Percentiles rank a stretch among this genome's conserved stretches.
phyloP scores from a whole-genome alignment of 1,284 basidiomycete genomes.

The Puccinia coronata region DNA sequence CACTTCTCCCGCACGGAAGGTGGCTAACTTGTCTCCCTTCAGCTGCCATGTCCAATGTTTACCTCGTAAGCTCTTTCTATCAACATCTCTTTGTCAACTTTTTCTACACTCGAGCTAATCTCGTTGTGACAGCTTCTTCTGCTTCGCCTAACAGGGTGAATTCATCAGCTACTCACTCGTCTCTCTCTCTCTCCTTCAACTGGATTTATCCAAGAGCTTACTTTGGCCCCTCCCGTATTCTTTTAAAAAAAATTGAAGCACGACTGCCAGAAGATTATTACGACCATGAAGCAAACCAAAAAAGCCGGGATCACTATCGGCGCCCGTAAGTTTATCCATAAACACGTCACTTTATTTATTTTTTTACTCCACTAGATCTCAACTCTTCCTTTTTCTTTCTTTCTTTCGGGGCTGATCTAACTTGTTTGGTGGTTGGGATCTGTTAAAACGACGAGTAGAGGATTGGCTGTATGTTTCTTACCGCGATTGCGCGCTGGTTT shows the following conservation, averaged over 20 bases:
- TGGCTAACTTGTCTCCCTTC: conserved; percentile 12
- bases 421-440: too few relatives aligned
- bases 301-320: not conserved
- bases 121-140: not conserved
- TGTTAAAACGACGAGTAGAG: not conserved
- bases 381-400: too few relatives aligned
- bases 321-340: not conserved
- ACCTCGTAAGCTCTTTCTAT: not conserved
- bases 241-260: not conserved
- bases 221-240: not conserved
- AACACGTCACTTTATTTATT: not conserved
- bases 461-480: conserved; percentile 9
- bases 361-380: not conserved
- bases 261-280: conserved; percentile 21
- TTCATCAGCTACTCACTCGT: not conserved
- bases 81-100: not conserved
- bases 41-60: conserved; percentile 27
- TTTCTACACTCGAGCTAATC: not conserved
- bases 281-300: not conserved
- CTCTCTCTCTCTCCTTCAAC: not conserved
- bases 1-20: not conserved
- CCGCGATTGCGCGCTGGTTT: not conserved
- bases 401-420: too few relatives aligned
- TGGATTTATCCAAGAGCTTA: not conserved
- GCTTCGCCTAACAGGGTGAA: conserved; percentile 3